phyloP scores from a whole-genome alignment of 495 filamentous ascomycete species.

The Symbiotaphrina buchneri region DNA sequence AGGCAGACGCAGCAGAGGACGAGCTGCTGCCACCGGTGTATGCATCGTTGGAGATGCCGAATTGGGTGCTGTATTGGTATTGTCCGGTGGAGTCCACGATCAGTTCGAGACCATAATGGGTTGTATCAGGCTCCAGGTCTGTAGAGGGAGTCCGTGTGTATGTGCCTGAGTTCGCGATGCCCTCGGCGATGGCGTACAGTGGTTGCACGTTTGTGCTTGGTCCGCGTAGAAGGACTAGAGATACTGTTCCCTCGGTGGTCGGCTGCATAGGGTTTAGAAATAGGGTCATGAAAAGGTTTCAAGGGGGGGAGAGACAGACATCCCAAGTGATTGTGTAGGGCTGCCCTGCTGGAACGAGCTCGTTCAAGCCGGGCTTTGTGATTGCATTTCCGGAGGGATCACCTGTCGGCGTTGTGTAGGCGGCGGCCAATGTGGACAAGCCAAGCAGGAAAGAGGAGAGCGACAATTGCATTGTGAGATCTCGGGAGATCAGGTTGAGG shows the following conservation, averaged over 20 bases:
- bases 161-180: conserved; percentile 30
- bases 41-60: conserved; percentile 41
- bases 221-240: conserved; percentile 39
- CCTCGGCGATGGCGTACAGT: conserved; percentile 28
- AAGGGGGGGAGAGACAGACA: conserved; percentile 2
- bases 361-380: conserved; percentile 22
- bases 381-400: conserved; percentile 34
- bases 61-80: conserved; percentile 51
- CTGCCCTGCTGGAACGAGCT: conserved; percentile 28
- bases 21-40: too few species aligned
- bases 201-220: conserved; percentile 30
- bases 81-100: conserved; percentile 35
- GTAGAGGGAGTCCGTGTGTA: conserved; percentile 32
- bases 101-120: conserved; percentile 39
- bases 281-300: conserved; percentile 1
- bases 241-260: conserved; percentile 23
- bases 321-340: conserved; percentile 39
- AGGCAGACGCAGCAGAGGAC: too few species aligned
- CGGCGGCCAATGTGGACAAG: conserved; percentile 25
- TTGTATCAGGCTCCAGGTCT: conserved; percentile 21
- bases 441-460: conserved; percentile 18
- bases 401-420: conserved; percentile 27
- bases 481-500: too few species aligned
- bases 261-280: conserved; percentile 12
- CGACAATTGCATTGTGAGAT: conserved; percentile 31